Evolutionary conservation across 371 early-diverging fungal genomes (phyloP).

Genomic region (Mucor velutinosus): DNA sequence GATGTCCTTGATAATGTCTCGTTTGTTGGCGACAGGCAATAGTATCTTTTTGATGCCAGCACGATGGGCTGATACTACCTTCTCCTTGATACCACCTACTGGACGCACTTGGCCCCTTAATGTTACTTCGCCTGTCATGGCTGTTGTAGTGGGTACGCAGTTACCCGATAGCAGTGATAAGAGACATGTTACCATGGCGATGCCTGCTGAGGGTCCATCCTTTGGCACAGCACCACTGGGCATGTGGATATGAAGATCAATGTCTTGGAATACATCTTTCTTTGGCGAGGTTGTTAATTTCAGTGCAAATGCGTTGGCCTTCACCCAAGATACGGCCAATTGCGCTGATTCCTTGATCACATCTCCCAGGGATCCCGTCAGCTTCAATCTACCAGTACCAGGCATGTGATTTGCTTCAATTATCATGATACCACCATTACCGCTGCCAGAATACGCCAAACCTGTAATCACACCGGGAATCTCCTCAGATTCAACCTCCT

Average conservation of each 20-base stretch:
- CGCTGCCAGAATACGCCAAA: conserved; percentile 79
- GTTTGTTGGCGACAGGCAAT: conserved; percentile 55
- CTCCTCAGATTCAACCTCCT: conserved; percentile 57
- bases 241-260: conserved; percentile 84
- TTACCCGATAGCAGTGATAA: conserved; percentile 70
- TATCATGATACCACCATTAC: conserved; percentile 77
- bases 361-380: conserved; percentile 84
- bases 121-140: conserved; percentile 92
- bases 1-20: conserved; percentile 64
- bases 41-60: conserved; percentile 66
- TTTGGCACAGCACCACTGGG: conserved; percentile 85
- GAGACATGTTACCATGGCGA: conserved; percentile 76
- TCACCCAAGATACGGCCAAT: conserved; percentile 80
- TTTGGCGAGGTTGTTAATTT: conserved; percentile 51
- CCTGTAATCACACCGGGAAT: conserved; percentile 83
- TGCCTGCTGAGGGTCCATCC: conserved; percentile 81
- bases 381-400: conserved; percentile 68
- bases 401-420: conserved; percentile 81
- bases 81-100: conserved; percentile 90
- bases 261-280: conserved; percentile 46
- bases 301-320: conserved; percentile 66
- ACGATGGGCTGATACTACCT: conserved; percentile 83
- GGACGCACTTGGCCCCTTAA: conserved; percentile 81
- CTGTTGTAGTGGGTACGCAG: conserved; percentile 56
- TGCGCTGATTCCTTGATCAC: conserved; percentile 89